phyloP scores from a whole-genome alignment of 768 basidiomycete species.

The Suillus alpinus region DNA sequence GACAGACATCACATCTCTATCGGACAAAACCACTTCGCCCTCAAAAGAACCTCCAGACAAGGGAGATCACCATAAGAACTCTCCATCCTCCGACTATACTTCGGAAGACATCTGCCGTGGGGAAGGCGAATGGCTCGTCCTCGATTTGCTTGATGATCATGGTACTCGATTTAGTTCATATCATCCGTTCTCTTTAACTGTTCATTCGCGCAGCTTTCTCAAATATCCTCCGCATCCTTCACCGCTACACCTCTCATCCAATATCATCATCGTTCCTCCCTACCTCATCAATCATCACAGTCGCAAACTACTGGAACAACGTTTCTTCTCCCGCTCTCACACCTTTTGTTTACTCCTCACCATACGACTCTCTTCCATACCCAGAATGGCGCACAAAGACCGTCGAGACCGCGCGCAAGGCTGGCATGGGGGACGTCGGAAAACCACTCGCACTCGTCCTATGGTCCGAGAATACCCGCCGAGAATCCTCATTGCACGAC shows the following conservation, averaged over 20 bases:
- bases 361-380: slow-evolving; percentile 45
- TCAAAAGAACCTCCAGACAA: slow-evolving; percentile 7
- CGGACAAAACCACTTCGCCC: neutral
- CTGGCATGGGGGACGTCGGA: slow-evolving; percentile 58
- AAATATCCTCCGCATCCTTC: slow-evolving; percentile 51
- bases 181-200: neutral
- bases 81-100: neutral
- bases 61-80: neutral
- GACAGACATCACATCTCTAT: neutral
- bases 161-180: slow-evolving; percentile 25
- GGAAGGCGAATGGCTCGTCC: slow-evolving; percentile 47
- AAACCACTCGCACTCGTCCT: slow-evolving; percentile 50
- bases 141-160: slow-evolving; percentile 49
- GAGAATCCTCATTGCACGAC: slow-evolving; percentile 18
- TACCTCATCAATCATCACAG: slow-evolving; percentile 50
- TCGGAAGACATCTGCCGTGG: slow-evolving; percentile 10
- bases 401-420: slow-evolving; percentile 48
- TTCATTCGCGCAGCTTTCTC: slow-evolving; percentile 36
- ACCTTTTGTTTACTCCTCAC: slow-evolving; percentile 26
- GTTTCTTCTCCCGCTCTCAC: slow-evolving; percentile 16
- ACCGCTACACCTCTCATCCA: slow-evolving; percentile 36
- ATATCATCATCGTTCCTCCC: slow-evolving; percentile 43
- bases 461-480: slow-evolving; percentile 28
- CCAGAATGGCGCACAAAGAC: slow-evolving; percentile 64
- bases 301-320: slow-evolving; percentile 40